Conservation (phyloP, 805 yeast species). For the Sugiyamaella floridensis region DNA sequence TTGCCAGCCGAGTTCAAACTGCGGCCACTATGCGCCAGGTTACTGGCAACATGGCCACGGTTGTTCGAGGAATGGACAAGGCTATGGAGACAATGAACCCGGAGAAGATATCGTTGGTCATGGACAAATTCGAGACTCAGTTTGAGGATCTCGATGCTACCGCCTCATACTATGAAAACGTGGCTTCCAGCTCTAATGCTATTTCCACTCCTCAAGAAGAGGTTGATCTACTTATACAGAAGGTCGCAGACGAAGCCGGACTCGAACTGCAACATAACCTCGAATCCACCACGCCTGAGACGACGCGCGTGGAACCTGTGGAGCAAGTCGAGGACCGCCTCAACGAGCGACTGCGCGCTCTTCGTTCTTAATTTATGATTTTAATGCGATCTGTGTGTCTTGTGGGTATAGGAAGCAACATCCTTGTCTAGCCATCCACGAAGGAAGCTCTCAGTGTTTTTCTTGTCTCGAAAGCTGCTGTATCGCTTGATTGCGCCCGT, state of each 20-base stretch:
- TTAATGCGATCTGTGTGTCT: neutral
- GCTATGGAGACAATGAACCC: slow-evolving; percentile 94
- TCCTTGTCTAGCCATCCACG: slow-evolving; percentile 2
- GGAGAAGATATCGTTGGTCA: slow-evolving; percentile 84
- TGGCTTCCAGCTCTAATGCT: slow-evolving; percentile 83
- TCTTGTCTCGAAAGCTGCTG: slow-evolving; percentile 2
- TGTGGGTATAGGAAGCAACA: neutral
- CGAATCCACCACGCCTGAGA: slow-evolving; percentile 41
- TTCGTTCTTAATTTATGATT: slow-evolving; percentile 38
- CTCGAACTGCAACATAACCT: slow-evolving; percentile 83
- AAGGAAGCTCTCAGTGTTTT: slow-evolving; percentile 1
- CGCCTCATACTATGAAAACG: slow-evolving; percentile 85
- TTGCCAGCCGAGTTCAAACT: slow-evolving; percentile 91
- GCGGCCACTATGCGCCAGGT: slow-evolving; percentile 97
- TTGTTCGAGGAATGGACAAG: slow-evolving; percentile 91
- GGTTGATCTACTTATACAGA: slow-evolving; percentile 82
- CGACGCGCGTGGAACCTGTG: slow-evolving; percentile 44
- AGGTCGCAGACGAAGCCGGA: slow-evolving; percentile 97
- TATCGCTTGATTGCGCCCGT: neutral
- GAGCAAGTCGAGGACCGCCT: slow-evolving; percentile 77
- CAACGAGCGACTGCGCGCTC: slow-evolving; percentile 82
- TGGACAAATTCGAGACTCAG: slow-evolving; percentile 95
- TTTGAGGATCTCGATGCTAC: slow-evolving; percentile 94
- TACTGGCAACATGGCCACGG: slow-evolving; percentile 87
- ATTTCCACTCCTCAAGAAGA: slow-evolving; percentile 90